Evolutionary conservation across 805 yeast species (phyloP), one percentile per base, ranked within the genome.

Genomic region (Yarrowia sp.): DNA sequence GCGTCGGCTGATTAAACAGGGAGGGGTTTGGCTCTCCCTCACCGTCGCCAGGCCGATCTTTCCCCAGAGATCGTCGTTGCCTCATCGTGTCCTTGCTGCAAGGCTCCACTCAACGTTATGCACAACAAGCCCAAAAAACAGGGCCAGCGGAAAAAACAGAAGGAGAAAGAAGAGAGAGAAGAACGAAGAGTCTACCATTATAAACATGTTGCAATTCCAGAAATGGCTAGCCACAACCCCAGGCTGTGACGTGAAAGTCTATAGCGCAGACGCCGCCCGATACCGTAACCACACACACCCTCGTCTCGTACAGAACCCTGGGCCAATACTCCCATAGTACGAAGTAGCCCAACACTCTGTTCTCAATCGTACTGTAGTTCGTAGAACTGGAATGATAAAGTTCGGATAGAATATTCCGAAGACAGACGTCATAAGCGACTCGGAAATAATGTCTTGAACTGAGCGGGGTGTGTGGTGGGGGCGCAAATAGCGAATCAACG

Each of bases 51-150:
- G 53, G 53, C 53, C 22, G 53, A 49, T 32, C 53, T 36, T 56
- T 41, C 63, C 63, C 48, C 63, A 56, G 48, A 56, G 63, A 53
- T 53, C 59, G n/a, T 19, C 59, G 40, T 38, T n/a, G 58, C 43
- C 45, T 40, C 45, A 40, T 53, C 58, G 58, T 36, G 22, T 14
- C 42, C 35, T 53, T 16, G 38, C 19, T 42, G 46, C 63, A 41
- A 41, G 63, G 46, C 63, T 42, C 63, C 63, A 56, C 63, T 42
- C 63, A 56, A 56, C 63, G 63, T 56, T 56, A 56, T 56, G 63
- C 63, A 56, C 48, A 41, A 41, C 46, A 41, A 26, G 48, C 48
- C 38, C 46, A 42, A 41, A 41, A 8, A 32, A 16, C 42, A 52
- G 58, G 58, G 58, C 11, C 58, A 36, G 58, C 45, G 59, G 59